Evolutionary conservation across 2,329 filamentous ascomycete species (phyloP).

Genomic region (Trichophyton simii): DNA sequence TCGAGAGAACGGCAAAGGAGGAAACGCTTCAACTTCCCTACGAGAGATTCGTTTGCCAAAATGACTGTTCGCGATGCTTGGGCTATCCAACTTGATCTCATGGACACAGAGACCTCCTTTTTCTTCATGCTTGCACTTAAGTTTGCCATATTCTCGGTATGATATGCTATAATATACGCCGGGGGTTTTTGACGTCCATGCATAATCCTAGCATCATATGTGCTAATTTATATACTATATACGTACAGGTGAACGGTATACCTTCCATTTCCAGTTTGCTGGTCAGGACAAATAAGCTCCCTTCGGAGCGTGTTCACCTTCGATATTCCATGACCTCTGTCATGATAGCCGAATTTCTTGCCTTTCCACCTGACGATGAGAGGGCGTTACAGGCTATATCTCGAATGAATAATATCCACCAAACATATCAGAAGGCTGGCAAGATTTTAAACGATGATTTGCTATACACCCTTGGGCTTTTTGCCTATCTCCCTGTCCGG

Average conservation of each 20-base stretch:
- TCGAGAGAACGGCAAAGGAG: conserved; percentile 10
- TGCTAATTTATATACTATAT: background rate
- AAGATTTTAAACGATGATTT: conserved; percentile 45
- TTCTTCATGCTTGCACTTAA: conserved; percentile 39
- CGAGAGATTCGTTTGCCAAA: conserved; percentile 31
- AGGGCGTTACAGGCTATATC: conserved; percentile 37
- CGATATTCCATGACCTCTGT: conserved; percentile 42
- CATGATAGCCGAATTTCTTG: conserved; percentile 36
- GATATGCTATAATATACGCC: conserved; percentile 3
- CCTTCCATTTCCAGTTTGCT: conserved; percentile 41
- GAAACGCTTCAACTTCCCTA: conserved; percentile 33
- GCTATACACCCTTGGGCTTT: conserved; percentile 47
- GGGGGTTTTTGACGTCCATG: background rate
- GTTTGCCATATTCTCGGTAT: conserved; percentile 46
- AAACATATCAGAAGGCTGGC: conserved; percentile 37
- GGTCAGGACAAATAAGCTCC: conserved; percentile 38
- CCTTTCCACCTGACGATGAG: conserved; percentile 23
- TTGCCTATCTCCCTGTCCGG: conserved; percentile 47
- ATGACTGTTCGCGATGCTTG: conserved; percentile 45
- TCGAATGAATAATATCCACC: conserved; percentile 37
- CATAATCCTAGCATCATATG: background rate
- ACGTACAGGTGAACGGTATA: conserved; percentile 26
- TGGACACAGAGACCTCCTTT: conserved; percentile 44
- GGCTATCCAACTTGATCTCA: conserved; percentile 35
- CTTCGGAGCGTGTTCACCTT: conserved; percentile 37